A percentile compares a stretch with the other conserved stretches of the same genome.
Evolutionary conservation across 768 basidiomycete species (phyloP).

Genomic region (Neoboletus magnificus): DNA sequence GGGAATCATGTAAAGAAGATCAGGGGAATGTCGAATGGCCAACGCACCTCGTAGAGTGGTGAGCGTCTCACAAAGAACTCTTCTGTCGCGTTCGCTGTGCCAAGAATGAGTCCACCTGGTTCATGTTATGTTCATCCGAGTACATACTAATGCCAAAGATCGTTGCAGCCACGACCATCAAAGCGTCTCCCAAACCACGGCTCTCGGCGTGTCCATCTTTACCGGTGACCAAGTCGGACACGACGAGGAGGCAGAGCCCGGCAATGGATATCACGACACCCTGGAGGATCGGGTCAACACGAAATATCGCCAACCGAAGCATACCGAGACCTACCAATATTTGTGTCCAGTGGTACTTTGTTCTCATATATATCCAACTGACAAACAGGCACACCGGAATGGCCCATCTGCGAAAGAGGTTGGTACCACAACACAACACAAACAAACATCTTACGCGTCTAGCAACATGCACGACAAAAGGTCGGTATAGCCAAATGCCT

Average conservation of each 20-base stretch:
- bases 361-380: constrained; percentile 77
- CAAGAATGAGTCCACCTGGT: constrained; percentile 1
- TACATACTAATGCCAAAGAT: constrained; percentile 79
- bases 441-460: constrained; percentile 55
- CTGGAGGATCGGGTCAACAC: constrained; percentile 29
- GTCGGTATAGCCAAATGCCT: constrained; percentile 84
- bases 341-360: constrained; percentile 81
- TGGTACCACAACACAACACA: not conserved
- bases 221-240: constrained; percentile 69
- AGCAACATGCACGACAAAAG: constrained; percentile 89
- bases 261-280: constrained; percentile 68
- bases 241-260: constrained; percentile 76
- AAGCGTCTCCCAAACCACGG: constrained; percentile 72
- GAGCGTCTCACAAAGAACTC: constrained; percentile 80
- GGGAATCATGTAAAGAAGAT: not conserved
- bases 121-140: not conserved
- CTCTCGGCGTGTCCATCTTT: constrained; percentile 66
- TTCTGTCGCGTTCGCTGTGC: constrained; percentile 78
- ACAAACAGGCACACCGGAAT: constrained; percentile 83
- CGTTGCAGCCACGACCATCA: constrained; percentile 84
- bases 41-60: constrained; percentile 69
- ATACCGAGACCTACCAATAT: constrained; percentile 46
- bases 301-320: not conserved
- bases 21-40: not conserved
- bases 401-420: constrained; percentile 57